Evolutionary conservation across 805 yeast species (phyloP).

Genomic region (Yamadazyma nakazawae): DNA sequence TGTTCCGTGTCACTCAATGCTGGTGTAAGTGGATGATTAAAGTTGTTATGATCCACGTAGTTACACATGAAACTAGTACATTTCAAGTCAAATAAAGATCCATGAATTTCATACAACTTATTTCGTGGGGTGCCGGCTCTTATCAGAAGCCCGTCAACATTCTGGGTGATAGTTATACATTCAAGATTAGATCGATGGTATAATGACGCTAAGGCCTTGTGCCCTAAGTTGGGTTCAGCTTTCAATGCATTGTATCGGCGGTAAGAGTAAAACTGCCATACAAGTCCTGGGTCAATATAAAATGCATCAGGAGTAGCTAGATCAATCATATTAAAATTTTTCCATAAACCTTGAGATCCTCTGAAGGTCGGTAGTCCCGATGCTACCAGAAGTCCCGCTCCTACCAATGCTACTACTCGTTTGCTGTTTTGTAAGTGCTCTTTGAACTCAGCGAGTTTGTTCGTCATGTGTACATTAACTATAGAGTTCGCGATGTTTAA

Average conservation of each 20-base stretch:
- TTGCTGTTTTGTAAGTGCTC: slow-evolving; percentile 42
- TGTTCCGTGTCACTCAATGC: slow-evolving; percentile 43
- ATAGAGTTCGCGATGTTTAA: background rate
- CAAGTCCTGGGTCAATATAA: slow-evolving; percentile 74
- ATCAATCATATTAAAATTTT: slow-evolving; percentile 72
- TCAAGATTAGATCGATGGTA: slow-evolving; percentile 34
- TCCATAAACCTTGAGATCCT: slow-evolving; percentile 75
- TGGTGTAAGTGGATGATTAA: slow-evolving; percentile 55
- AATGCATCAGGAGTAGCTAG: slow-evolving; percentile 92
- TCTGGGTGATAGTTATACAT: slow-evolving; percentile 73
- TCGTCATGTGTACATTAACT: slow-evolving; percentile 10
- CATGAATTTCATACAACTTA: slow-evolving; percentile 70
- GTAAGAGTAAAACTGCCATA: slow-evolving; percentile 84
- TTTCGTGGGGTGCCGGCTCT: slow-evolving; percentile 60
- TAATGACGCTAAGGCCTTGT: slow-evolving; percentile 62
- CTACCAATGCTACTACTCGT: slow-evolving; percentile 62
- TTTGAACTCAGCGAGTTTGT: slow-evolving; percentile 43
- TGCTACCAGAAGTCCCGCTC: slow-evolving; percentile 78
- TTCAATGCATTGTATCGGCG: slow-evolving; percentile 61
- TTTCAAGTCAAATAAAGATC: slow-evolving; percentile 65
- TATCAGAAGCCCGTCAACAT: slow-evolving; percentile 71
- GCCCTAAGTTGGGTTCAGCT: slow-evolving; percentile 75
- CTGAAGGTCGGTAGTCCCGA: slow-evolving; percentile 77
- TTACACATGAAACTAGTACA: slow-evolving; percentile 79
- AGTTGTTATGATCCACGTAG: slow-evolving; percentile 51